phyloP scores from a whole-genome alignment of 805 yeast species.

The Ogataea degrootiae region DNA sequence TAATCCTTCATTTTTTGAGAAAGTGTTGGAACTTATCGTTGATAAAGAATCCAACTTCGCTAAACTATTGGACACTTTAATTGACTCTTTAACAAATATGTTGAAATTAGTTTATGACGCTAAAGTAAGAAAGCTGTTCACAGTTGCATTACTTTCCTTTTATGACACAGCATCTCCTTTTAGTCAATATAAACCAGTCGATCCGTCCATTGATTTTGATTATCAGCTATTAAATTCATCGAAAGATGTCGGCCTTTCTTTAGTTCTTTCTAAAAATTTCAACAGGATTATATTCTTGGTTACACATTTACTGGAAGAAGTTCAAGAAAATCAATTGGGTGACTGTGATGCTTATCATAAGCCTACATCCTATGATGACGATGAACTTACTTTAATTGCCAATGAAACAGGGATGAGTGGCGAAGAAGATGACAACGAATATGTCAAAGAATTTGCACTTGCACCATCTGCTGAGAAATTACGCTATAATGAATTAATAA shows the following conservation, averaged over 20 bases:
- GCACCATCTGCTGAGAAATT: slow-evolving; percentile 38
- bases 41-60: slow-evolving; percentile 22
- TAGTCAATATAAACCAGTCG: slow-evolving; percentile 10
- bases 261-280: slow-evolving; percentile 21
- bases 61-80: slow-evolving; percentile 12
- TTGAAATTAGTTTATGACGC: slow-evolving; percentile 63
- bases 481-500: slow-evolving; percentile 35
- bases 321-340: slow-evolving; percentile 55
- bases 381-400: slow-evolving; percentile 22
- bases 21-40: slow-evolving; percentile 29
- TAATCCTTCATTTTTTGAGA: slow-evolving; percentile 32
- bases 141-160: slow-evolving; percentile 26
- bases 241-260: slow-evolving; percentile 16
- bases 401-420: slow-evolving; percentile 17
- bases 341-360: slow-evolving; percentile 52
- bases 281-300: slow-evolving; percentile 23
- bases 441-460: slow-evolving; percentile 19
- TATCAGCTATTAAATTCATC: slow-evolving; percentile 25
- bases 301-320: slow-evolving; percentile 61
- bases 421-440: slow-evolving; percentile 24
- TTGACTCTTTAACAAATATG: slow-evolving; percentile 24
- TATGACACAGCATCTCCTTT: slow-evolving; percentile 17
- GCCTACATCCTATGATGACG: slow-evolving; percentile 35
- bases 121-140: slow-evolving; percentile 54
- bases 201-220: slow-evolving; percentile 16